A percentile compares a stretch with the other conserved stretches of the same genome.
phyloP scores from a whole-genome alignment of 2,329 filamentous ascomycete species.

The Fusarium pseudocircinatum region DNA sequence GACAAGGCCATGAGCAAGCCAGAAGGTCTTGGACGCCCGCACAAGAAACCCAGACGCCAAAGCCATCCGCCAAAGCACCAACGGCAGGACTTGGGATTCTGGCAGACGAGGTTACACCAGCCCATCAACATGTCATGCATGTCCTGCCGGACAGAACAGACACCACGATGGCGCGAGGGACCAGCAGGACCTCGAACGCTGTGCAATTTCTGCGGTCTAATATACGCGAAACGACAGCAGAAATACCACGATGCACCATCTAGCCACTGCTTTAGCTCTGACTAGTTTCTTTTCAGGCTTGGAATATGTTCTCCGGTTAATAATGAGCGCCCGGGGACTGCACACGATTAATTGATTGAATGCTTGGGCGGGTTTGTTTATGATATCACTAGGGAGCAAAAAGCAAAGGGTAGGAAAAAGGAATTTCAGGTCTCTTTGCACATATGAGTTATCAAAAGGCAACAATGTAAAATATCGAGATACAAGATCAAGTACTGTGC shows the following conservation, averaged over 20 bases:
- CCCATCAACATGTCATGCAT: no score
- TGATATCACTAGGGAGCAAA: background rate
- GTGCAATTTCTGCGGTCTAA: background rate
- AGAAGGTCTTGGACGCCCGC: rapidly evolving
- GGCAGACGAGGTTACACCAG: no score
- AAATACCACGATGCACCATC: background rate
- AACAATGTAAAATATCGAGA: background rate
- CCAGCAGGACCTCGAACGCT: background rate
- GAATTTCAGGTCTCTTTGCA: background rate
- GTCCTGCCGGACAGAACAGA: background rate
- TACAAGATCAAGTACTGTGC: background rate
- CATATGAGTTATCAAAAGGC: background rate
- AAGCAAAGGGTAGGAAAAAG: background rate
- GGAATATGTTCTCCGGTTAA: background rate
- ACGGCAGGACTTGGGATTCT: no score
- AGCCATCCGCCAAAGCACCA: background rate
- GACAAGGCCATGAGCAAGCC: background rate
- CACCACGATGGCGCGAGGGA: background rate
- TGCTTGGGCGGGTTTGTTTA: background rate
- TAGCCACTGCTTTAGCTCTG: background rate
- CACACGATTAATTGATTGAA: background rate
- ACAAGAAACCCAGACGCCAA: background rate
- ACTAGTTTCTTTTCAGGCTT: rapidly evolving
- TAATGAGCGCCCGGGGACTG: background rate
- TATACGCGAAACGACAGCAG: background rate